Base-by-base conservation (phyloP, 768 basidiomycete species). In the Cystobasidium tubakii region DNA sequence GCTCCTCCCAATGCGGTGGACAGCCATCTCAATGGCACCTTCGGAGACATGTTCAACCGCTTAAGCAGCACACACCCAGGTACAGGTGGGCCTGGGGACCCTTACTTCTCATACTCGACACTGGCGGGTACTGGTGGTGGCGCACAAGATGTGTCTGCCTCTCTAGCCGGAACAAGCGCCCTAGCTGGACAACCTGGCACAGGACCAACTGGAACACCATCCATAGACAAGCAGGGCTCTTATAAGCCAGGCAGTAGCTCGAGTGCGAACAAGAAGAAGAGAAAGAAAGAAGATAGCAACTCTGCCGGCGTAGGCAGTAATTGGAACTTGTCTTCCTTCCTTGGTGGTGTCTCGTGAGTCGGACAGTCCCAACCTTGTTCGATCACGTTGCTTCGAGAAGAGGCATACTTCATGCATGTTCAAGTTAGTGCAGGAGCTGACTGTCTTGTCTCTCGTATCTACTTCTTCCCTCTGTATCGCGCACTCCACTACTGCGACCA, bases 251-350 rank as follows among this genome's bases (percentile, higher is more conserved):
- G 21, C 10, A 50, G 39, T 39, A 6, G 10, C 7, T 50, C 46
- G 21, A 21, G 46, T 50, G 46, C 15, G 3, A 60, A 25, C 57
- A 60, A 60, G 57, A 60, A 60, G 57, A 60, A 60, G 33, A 27
- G 57, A 13, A 60, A 60, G 57, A 60, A 60, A 29, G 57, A 60
- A 60, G 57, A 60, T n/a, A 50, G 10, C 46, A 50, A 6, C 13
- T 60, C 57, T 27, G 23, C 10, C 29, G 27, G 23, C 21, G 57
- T 34, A 2, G 27, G 27, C 4, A 60, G 57, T 21, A 60, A 34
- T 23, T 60, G 57, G 57, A 60, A 60, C 57, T 34, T 60, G 57
- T 60, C 57, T 12, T 60, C 57, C 13, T 60, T 60, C 33, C 33
- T 50, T 50, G 46, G 46, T 42, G 42, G 42, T 60, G 57, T 17